phyloP scores from a whole-genome alignment of 208 protist genomes.

The Trypanosoma mega region DNA sequence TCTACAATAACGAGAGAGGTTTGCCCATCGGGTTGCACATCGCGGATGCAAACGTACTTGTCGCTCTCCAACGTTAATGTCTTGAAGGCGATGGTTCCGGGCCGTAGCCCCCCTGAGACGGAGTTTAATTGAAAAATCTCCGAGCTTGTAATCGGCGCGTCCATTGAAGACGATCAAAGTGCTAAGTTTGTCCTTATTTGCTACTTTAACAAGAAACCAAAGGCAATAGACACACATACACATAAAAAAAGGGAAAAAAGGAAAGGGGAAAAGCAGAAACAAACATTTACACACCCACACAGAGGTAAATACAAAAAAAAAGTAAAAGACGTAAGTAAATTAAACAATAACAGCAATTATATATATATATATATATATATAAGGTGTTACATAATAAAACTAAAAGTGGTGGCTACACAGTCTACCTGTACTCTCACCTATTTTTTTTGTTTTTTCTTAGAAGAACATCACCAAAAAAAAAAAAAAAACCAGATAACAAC shows the following conservation, averaged over 20 bases:
- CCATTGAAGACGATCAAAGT: constrained; percentile 32
- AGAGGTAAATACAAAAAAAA: constrained; percentile 1
- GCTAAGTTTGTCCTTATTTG: constrained; percentile 5
- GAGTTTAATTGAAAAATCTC: constrained; percentile 89
- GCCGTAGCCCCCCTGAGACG: constrained; percentile 90
- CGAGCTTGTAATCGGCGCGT: constrained; percentile 40
- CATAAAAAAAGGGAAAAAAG: too few relatives aligned
- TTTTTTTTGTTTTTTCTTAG: background rate
- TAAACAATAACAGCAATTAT: too few relatives aligned
- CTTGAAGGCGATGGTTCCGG: constrained; percentile 93
- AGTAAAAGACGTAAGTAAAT: constrained; percentile 9
- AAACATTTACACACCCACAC: background rate
- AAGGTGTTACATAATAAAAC: constrained; percentile 4
- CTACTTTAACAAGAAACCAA: too few relatives aligned
- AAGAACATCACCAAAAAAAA: constrained; percentile 13
- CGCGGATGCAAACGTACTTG: constrained; percentile 97
- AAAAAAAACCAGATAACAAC: constrained; percentile 3
- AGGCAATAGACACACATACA: constrained; percentile 2
- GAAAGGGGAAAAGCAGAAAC: too few relatives aligned
- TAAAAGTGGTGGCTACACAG: too few relatives aligned
- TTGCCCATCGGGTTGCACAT: constrained; percentile 85
- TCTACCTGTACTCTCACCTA: background rate
- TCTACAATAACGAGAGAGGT: constrained; percentile 93
- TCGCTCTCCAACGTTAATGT: constrained; percentile 98
- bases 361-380: background rate